These are phyloP conservation scores for Verruconis gallopava DNA, from an alignment of 2,329 filamentous ascomycete genomes.

Conservation along the genomic window DNA sequence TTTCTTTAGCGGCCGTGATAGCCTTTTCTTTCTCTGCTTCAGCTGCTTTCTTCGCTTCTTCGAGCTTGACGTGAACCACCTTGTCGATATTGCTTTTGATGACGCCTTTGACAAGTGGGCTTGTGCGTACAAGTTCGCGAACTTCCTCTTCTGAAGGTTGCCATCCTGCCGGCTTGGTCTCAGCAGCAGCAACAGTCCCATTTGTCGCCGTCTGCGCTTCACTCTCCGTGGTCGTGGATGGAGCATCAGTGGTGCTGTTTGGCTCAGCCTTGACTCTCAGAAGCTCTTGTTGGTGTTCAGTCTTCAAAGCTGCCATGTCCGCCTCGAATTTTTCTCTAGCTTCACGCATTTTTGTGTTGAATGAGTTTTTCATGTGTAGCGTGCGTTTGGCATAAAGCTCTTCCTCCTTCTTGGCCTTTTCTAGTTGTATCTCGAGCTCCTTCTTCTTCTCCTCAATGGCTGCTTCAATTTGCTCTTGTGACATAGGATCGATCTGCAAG, in stretches of 20 bases:
- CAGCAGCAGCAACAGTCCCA: neutral
- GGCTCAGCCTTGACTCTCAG: slow-evolving; percentile 20
- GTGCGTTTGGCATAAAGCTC: neutral
- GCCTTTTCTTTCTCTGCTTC: slow-evolving; percentile 39
- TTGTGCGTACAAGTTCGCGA: slow-evolving; percentile 36
- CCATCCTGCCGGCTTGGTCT: neutral
- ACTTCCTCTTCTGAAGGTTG: slow-evolving; percentile 24
- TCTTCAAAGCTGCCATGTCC: slow-evolving; percentile 35
- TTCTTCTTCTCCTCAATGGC: neutral
- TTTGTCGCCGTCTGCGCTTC: too few species aligned
- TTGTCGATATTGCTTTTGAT: slow-evolving; percentile 45
- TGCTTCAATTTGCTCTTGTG: neutral
- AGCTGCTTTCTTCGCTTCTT: slow-evolving; percentile 26
- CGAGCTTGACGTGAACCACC: slow-evolving; percentile 23
- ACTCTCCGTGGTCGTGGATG: neutral
- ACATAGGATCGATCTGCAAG: neutral
- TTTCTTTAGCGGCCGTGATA: slow-evolving; percentile 38
- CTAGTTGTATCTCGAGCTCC: neutral
- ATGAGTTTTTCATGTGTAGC: neutral
- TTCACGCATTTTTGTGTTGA: slow-evolving; percentile 10
- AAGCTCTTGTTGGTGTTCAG: slow-evolving; percentile 33
- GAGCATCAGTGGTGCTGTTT: neutral
- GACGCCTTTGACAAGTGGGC: slow-evolving; percentile 36
- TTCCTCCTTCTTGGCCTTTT: neutral
- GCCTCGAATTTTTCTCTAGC: slow-evolving; percentile 31